Evolutionary conservation across 2,329 filamentous ascomycete species (phyloP), one percentile per base, ranked within the genome.

Genomic region (Alternaria brassicae): DNA sequence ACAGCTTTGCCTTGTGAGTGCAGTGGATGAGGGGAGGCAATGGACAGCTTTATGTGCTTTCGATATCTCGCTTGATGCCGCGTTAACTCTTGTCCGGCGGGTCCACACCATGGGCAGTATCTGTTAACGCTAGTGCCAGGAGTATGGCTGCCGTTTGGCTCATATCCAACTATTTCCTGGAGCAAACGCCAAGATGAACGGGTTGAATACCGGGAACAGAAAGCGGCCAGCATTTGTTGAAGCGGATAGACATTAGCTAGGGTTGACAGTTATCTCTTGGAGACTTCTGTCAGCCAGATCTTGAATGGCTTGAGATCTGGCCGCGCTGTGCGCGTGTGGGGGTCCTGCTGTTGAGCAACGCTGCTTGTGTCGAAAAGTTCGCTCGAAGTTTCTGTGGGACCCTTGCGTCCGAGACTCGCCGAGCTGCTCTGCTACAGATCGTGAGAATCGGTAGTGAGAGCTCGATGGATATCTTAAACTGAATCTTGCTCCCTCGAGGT

Each of bases 311-410:
- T 45, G 27, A 25, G 32, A 23, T 30, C 32, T 45, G 32, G 17
- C 23, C 30, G 28, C 37, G 51, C 15, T 55, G 52, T 56, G 52
- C 48, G 19, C 32, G 36, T 50, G 45, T 34, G 37, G 49, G 40
- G 55, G 25, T 50, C 45, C 37, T 44, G 25, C 27, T 59, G 52
- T 59, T 45, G 56, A 56, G 55, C 40, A 53, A 27, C 52, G 45
- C 42, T 27, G 42, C 51, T 53, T 39, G 52, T 32, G 32, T 51
- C 49, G 32, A 56, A 45, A 61, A 41, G 58, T 53, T 60, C 60
- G 60, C 62, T 56, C 56, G 54, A 58, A 48, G 56, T 55, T 64
- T 65, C 60, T 64, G 62, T 67, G 62, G 44, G 63, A 60, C 48
- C 60, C 41, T 40, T 32, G 42, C 34, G 49, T 61, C 60, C 60